phyloP scores from a whole-genome alignment of 2,329 filamentous ascomycete genomes.

The Apiospora aurea region DNA sequence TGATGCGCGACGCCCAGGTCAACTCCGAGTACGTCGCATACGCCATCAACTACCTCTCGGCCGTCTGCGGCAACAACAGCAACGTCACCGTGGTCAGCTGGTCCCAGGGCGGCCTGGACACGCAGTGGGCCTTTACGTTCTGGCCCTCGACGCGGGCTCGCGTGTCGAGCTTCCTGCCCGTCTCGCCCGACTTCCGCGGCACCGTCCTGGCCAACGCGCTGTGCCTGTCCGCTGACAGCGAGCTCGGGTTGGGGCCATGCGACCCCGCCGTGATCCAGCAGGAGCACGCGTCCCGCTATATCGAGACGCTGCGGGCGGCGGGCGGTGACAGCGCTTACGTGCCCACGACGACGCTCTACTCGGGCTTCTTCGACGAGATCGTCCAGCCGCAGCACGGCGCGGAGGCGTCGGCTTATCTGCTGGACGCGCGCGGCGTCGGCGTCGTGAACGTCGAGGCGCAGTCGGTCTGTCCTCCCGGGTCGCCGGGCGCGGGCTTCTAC shows the following conservation, averaged over 20 bases:
- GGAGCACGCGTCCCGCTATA: constrained; percentile 45
- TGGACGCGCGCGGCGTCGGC: constrained; percentile 48
- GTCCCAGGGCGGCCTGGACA: constrained; percentile 62
- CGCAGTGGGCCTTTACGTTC: constrained; percentile 66
- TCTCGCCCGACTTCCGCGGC: constrained; percentile 58
- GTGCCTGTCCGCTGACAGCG: background rate
- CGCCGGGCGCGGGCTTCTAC: constrained; percentile 24
- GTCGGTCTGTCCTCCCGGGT: constrained; percentile 42
- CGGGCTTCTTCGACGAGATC: constrained; percentile 52
- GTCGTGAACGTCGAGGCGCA: constrained; percentile 58
- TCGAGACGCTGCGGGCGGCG: constrained; percentile 48
- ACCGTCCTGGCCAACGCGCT: constrained; percentile 32
- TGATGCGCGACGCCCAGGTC: constrained; percentile 55
- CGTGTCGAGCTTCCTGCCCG: constrained; percentile 54
- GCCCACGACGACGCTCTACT: constrained; percentile 60
- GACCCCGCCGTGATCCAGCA: constrained; percentile 57
- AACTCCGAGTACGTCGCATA: constrained; percentile 65
- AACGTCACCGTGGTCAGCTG: constrained; percentile 51
- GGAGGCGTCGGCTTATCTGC: constrained; percentile 52
- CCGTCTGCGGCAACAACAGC: constrained; percentile 40
- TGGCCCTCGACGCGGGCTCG: constrained; percentile 56
- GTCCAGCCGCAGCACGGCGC: constrained; percentile 56
- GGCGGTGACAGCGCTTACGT: constrained; percentile 60
- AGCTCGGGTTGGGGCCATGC: constrained; percentile 49
- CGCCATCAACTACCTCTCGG: constrained; percentile 62